A percentile compares a stretch with the other conserved stretches of the same genome.
Evolutionary conservation across 2,329 filamentous ascomycete genomes (phyloP).

Genomic region (Aphanocladium album): DNA sequence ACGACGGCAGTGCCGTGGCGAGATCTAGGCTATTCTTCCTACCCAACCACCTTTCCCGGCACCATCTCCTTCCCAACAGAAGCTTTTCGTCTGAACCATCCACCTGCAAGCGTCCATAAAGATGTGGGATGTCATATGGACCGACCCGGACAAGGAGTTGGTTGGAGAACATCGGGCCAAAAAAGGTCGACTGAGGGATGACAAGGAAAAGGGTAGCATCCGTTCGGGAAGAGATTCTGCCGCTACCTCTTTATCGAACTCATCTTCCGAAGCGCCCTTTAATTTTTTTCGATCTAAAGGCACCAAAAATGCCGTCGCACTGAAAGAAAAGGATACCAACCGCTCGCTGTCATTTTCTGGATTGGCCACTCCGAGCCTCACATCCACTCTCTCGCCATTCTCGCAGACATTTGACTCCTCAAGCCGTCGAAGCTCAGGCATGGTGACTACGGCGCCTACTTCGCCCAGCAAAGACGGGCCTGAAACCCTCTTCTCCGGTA

Average conservation of each 20-base stretch:
- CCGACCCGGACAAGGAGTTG: conserved; percentile 48
- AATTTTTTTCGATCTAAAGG: conserved; percentile 13
- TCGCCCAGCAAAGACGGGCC: conserved; percentile 8
- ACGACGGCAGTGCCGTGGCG: background rate
- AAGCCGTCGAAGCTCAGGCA: conserved; percentile 22
- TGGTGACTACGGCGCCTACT: conserved; percentile 10
- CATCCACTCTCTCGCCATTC: conserved; percentile 23
- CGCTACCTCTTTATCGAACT: conserved; percentile 17
- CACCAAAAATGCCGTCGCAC: conserved; percentile 19
- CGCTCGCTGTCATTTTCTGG: conserved; percentile 20
- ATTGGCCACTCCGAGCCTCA: conserved; percentile 21
- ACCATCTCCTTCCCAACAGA: background rate
- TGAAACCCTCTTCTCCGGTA: background rate
- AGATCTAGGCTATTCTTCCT: background rate
- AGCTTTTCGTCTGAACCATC: background rate
- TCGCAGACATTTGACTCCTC: conserved; percentile 21
- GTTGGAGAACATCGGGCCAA: conserved; percentile 48
- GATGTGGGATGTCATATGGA: conserved; percentile 59
- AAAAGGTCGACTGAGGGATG: conserved; percentile 32
- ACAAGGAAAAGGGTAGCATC: conserved; percentile 23
- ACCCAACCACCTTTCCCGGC: background rate
- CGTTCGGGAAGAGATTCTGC: conserved; percentile 26
- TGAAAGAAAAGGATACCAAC: conserved; percentile 17
- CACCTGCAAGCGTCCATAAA: conserved; percentile 11
- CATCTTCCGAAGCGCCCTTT: conserved; percentile 15